A percentile compares a stretch with the other conserved stretches of the same genome.
These are phyloP conservation scores for Emergomyces orientalis DNA, from an alignment of 2,329 filamentous ascomycete species.

Conservation along the genomic window DNA sequence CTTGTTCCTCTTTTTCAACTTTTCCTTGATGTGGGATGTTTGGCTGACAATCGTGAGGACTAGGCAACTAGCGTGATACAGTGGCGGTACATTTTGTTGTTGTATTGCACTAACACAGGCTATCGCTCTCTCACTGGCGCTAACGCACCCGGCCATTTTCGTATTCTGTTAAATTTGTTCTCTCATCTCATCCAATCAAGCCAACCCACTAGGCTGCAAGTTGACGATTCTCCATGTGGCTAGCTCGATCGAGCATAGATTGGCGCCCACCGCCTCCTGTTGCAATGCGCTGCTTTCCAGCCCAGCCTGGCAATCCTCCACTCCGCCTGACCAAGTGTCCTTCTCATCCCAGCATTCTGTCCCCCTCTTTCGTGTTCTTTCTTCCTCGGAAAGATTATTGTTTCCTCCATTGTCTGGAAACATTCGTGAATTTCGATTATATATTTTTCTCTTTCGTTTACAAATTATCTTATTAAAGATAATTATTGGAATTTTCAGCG, in stretches of 20 bases:
- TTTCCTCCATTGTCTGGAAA: not conserved
- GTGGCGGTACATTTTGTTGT: not conserved
- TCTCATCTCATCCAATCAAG: not conserved
- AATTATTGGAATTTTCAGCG: not conserved
- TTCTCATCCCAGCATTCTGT: not conserved
- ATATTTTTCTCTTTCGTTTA: not conserved
- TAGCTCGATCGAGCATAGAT: not conserved
- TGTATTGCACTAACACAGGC: not conserved
- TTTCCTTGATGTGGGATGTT: not conserved
- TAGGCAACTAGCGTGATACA: not conserved
- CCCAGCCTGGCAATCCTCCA: not conserved
- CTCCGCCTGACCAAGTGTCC: constrained; percentile 2
- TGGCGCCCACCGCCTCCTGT: not conserved
- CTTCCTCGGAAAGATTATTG: not conserved
- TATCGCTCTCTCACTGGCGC: not conserved
- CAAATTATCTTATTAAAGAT: not conserved
- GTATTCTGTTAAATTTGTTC: not conserved
- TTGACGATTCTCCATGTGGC: not conserved
- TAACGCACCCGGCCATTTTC: not conserved
- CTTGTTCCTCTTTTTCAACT: not conserved
- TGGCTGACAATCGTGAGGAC: not conserved
- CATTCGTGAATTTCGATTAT: not conserved
- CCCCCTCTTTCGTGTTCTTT: not conserved
- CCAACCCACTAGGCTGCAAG: not conserved
- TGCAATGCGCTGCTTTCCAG: not conserved